phyloP scores from a whole-genome alignment of 257 asterid genomes.

The Fraxinus excelsior region DNA sequence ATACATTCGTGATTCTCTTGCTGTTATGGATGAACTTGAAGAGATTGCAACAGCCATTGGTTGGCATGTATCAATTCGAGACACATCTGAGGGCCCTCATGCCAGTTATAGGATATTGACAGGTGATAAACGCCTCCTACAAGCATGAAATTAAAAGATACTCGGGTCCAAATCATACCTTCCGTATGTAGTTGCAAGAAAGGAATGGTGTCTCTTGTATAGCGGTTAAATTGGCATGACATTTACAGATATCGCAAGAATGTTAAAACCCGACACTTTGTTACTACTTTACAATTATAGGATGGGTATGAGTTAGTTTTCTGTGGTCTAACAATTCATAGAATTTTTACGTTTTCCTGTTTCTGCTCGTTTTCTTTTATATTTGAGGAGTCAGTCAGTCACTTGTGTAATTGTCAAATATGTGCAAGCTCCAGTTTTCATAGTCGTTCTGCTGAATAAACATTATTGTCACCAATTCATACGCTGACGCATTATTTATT shows the following conservation, averaged over 20 bases:
- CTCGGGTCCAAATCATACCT: neutral
- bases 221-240: neutral
- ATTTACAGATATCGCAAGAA: neutral
- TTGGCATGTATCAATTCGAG: constrained; percentile 42
- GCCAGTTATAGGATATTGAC: constrained; percentile 44
- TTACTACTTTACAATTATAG: neutral
- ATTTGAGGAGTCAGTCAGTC: neutral
- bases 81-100: constrained; percentile 54
- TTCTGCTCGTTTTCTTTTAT: neutral
- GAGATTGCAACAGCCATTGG: constrained; percentile 48
- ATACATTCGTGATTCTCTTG: constrained; percentile 46
- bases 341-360: neutral
- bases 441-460: neutral
- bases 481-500: neutral
- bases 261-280: neutral
- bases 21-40: constrained; percentile 44
- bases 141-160: neutral
- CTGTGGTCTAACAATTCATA: neutral
- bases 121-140: constrained; percentile 36
- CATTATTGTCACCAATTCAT: neutral
- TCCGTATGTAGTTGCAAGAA: neutral
- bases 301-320: neutral
- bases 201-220: neutral
- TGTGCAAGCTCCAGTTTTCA: constrained; percentile 4
- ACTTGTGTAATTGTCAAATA: neutral